Evolutionary conservation across 2,329 filamentous ascomycete genomes (phyloP).

Genomic region (Gnomoniopsis sp.): DNA sequence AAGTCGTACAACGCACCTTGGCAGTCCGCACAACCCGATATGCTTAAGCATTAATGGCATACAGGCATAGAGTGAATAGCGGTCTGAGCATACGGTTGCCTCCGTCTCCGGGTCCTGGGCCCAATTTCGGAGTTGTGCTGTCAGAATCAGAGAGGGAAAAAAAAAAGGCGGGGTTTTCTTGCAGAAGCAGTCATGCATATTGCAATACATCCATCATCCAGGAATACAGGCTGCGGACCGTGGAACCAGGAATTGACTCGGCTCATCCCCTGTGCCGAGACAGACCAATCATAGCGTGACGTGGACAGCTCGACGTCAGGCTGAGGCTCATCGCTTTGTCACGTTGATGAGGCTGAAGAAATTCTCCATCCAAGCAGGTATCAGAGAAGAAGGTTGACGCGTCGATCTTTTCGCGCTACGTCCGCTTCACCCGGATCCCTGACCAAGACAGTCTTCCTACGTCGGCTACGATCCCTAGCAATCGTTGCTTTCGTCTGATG

Average conservation of each 20-base stretch:
- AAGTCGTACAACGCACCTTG: no score
- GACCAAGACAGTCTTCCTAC: not conserved
- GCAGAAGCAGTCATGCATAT: no score
- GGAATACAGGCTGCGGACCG: no score
- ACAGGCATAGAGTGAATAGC: no score
- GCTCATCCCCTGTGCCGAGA: not conserved
- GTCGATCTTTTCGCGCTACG: constrained; percentile 2
- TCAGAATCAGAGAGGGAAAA: no score
- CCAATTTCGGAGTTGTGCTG: no score
- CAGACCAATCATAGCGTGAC: not conserved
- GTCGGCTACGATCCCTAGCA: not conserved
- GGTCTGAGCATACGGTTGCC: no score
- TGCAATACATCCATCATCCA: no score
- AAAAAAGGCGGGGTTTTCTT: no score
- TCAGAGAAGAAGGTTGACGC: constrained; percentile 12
- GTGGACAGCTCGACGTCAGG: not conserved
- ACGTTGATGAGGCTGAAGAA: not conserved
- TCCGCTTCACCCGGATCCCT: not conserved
- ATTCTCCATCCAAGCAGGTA: not conserved
- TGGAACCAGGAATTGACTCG: not conserved
- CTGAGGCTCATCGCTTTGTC: not conserved
- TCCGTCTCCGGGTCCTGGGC: no score
- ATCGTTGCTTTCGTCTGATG: not conserved
- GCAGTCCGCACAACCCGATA: no score
- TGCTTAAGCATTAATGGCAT: no score